phyloP scores from a whole-genome alignment of 2,329 filamentous ascomycete genomes.

The Cladosporium sp. region DNA sequence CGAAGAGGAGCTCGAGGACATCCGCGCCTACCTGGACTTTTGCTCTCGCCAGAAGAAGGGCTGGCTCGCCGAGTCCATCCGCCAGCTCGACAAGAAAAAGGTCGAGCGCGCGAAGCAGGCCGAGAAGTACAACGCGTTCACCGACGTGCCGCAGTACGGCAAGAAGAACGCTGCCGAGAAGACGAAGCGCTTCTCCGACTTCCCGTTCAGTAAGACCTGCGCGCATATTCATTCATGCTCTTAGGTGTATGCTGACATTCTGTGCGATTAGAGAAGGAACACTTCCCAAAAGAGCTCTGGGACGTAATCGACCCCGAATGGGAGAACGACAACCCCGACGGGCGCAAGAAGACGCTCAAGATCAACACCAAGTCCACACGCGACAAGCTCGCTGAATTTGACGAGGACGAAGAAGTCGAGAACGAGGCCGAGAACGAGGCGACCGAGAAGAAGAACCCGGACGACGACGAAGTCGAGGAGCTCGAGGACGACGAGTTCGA shows the following conservation, averaged over 20 bases:
- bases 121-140: conserved; percentile 18
- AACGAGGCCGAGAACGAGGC: conserved; percentile 21
- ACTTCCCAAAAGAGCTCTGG: conserved; percentile 22
- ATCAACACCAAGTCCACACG: conserved; percentile 16
- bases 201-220: conserved; percentile 16
- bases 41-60: conserved; percentile 14
- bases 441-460: conserved; percentile 18
- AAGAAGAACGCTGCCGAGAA: conserved; percentile 11
- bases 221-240: neutral
- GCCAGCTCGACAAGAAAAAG: conserved; percentile 15
- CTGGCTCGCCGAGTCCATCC: conserved; percentile 17
- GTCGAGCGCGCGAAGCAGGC: conserved; percentile 14
- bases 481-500: conserved; percentile 22
- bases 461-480: conserved; percentile 22
- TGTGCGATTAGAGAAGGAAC: conserved; percentile 15
- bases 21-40: conserved; percentile 16
- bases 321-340: conserved; percentile 1
- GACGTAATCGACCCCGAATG: conserved; percentile 15
- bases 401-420: conserved; percentile 18
- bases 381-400: conserved; percentile 19
- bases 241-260: neutral
- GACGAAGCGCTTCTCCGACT: conserved; percentile 12
- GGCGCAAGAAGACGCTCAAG: conserved; percentile 12
- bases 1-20: conserved; percentile 13
- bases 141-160: conserved; percentile 18